Base-by-base conservation (phyloP, 768 basidiomycete genomes). In the Kwoniella shandongensis region DNA sequence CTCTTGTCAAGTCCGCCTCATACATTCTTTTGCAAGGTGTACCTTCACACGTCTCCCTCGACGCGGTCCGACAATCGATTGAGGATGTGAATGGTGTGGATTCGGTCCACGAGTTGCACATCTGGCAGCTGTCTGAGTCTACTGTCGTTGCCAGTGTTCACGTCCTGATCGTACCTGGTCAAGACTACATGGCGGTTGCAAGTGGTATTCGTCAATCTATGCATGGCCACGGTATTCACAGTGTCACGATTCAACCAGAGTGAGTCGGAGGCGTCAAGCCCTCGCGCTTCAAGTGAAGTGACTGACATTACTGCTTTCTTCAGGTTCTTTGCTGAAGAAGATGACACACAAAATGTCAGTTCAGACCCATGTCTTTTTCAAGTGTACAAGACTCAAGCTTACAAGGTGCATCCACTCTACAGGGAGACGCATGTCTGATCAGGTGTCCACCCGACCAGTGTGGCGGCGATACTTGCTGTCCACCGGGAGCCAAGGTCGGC, bases 61-160 rank as follows among this genome's bases (percentile, higher is more conserved):
- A 94, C n/a, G 84, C 86, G 63, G 88, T 98, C 18, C 85, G 87
- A 44, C 77, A 80, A n/a, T 85, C 88, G 4, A 94, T 99, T 54
- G 80, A 88, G 13, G 79, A 79, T 3, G 88, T 97, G 23, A 82
- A 87, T 3, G 94, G 96, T 45, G 96, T 93, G 25, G 78, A 86
- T 50, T 88, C 88, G 22, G 80, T 98, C 26, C 96, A 98, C 69
- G 77, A 79, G 72, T 81, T 99, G 25, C 96, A 99, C 77, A 85
- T 98, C 51, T 99, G 96, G 96, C 91, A 94, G 70, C 83, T 99
- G 45, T 93, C 91, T 10, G 96, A 99, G 78, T 85, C 83, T 54
- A 97, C 96, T 74, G 85, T 92, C 52, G 88, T 99, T 40, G 93
- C 93, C 10, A 93, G 89, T 1, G 94, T 99, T 23, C 96, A 99